Conservation (phyloP, 257 asterid genomes). For the Apocynum venetum region DNA sequence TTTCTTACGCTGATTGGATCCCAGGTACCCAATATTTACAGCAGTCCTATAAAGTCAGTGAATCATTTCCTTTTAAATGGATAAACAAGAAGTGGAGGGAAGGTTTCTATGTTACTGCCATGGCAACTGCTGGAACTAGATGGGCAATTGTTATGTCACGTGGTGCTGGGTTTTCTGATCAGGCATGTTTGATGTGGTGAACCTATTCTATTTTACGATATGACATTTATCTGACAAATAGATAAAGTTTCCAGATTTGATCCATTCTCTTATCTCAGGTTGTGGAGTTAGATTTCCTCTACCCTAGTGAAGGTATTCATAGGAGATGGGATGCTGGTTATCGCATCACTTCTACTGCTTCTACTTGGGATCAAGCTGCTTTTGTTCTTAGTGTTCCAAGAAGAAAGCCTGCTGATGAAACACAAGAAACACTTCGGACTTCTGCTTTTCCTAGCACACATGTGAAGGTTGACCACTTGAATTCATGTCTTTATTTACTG, state of each 20-base stretch:
- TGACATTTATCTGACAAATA: background rate
- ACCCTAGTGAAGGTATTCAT: constrained; percentile 73
- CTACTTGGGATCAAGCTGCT: constrained; percentile 63
- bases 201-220: background rate
- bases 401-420: constrained; percentile 62
- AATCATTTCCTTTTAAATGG: constrained; percentile 73
- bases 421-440: constrained; percentile 87
- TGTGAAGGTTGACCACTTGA: constrained; percentile 52
- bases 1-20: constrained; percentile 1
- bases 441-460: constrained; percentile 76
- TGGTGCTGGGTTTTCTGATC: constrained; percentile 66
- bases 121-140: constrained; percentile 62
- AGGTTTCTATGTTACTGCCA: constrained; percentile 62
- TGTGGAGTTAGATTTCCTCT: constrained; percentile 62
- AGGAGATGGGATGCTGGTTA: constrained; percentile 66
- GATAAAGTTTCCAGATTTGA: background rate
- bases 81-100: constrained; percentile 70
- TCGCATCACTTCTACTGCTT: constrained; percentile 65
- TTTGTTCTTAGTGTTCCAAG: constrained; percentile 62
- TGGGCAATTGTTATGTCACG: constrained; percentile 78
- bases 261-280: constrained; percentile 33
- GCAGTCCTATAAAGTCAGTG: constrained; percentile 70
- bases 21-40: constrained; percentile 61
- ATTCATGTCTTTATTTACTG: background rate
- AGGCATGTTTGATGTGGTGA: constrained; percentile 29